A percentile compares a stretch with the other conserved stretches of the same genome.
phyloP scores from a whole-genome alignment of 2,329 filamentous ascomycete genomes.

The Nothophoma quercina region DNA sequence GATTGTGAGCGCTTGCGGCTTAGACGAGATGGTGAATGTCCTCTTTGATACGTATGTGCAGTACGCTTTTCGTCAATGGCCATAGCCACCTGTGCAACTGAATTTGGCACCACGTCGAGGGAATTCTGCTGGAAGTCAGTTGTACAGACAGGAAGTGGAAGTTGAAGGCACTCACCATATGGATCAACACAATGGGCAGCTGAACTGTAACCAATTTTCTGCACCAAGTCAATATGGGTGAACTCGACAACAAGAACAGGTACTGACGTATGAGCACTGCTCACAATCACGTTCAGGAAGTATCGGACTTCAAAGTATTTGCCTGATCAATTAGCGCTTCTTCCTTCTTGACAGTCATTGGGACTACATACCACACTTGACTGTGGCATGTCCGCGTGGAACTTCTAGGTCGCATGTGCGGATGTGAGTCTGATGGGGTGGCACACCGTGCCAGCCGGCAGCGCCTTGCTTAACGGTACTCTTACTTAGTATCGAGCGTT shows the following conservation, averaged over 20 bases:
- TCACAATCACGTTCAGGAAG: slow-evolving; percentile 61
- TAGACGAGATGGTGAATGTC: slow-evolving; percentile 37
- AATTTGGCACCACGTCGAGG: slow-evolving; percentile 63
- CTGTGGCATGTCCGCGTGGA: slow-evolving; percentile 59
- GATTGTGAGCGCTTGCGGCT: slow-evolving; percentile 48
- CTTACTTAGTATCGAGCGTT: slow-evolving; percentile 57
- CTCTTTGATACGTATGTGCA: slow-evolving; percentile 28
- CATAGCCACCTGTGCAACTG: slow-evolving; percentile 62
- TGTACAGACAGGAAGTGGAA: background rate
- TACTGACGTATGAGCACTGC: slow-evolving; percentile 53
- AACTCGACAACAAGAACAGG: background rate
- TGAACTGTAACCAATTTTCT: slow-evolving; percentile 62
- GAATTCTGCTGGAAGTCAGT: slow-evolving; percentile 54
- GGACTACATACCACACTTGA: slow-evolving; percentile 55
- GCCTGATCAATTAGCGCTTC: slow-evolving; percentile 41
- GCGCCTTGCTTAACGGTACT: slow-evolving; percentile 53
- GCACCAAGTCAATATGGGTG: slow-evolving; percentile 22
- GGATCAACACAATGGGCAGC: slow-evolving; percentile 63
- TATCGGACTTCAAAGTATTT: slow-evolving; percentile 66
- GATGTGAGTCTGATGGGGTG: slow-evolving; percentile 54
- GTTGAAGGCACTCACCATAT: slow-evolving; percentile 52
- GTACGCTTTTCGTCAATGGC: slow-evolving; percentile 61
- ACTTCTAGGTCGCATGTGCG: slow-evolving; percentile 60
- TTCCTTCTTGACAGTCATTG: background rate
- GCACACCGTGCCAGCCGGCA: slow-evolving; percentile 58